Evolutionary conservation across 306 rosid species (phyloP), one percentile per base, ranked within the genome.

Genomic region (Argentina anserina): DNA sequence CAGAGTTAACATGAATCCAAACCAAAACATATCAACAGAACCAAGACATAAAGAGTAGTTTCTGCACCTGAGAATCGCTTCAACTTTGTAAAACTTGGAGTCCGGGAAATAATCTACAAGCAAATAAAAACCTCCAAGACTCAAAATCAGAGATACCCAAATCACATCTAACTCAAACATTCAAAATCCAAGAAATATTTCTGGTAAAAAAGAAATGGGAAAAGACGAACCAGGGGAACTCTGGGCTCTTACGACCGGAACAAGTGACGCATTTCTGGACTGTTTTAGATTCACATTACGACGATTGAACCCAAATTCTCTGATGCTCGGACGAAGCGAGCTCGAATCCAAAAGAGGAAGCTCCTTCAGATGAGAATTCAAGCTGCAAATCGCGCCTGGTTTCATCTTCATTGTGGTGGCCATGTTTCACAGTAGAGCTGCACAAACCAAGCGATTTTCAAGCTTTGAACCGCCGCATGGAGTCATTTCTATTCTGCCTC

Each of bases 71-170:
- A 94, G 80, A 83, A 94, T 88, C 10, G 97, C 98, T 88, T 91
- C 98, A 78, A 94, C 87, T 86, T 91, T 89, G 86, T 89, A 94
- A 81, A 89, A 91, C 67, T 94, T 59, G 37, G 96, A 83, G 74
- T 85, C 89, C 14, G 96, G 95, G 68, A 75, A 52, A 81, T 88
- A 88, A 42, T 68, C 97, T 85, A 82, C 71, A 46, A 72, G 53
- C 65, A 67, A 74, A 63, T 33, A 33, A 33, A 33, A 33, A 33
- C 36, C 36, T 33, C 36, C 31, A 41, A 31, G 71, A 45, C 25
- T 23, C 9, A 52, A 70, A 66, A 46, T 58, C 37, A 45, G 14
- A 70, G 64, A 50, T 67, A 76, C 49, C 41, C 49, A 63, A 47
- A 34, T 67, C 10, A 52, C 13, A 28, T 31, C 8, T 20, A 0